A percentile compares a stretch with the other conserved stretches of the same genome.
phyloP scores from a whole-genome alignment of 257 asterid genomes.

The Primulina huaijiensis region DNA sequence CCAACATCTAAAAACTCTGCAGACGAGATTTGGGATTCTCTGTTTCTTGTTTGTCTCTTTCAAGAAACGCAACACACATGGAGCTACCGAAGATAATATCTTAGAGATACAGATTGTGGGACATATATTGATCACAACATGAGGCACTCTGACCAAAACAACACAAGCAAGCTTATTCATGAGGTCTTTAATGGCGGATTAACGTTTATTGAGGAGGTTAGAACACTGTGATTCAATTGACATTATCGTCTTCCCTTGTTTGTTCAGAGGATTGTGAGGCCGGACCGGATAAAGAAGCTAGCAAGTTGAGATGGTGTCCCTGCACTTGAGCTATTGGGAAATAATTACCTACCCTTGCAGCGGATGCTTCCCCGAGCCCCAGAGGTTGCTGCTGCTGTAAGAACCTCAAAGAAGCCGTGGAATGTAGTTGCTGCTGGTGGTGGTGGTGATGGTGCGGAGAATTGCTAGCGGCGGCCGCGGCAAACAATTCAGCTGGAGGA shows the following conservation, averaged over 20 bases:
- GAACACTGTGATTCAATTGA: conserved; percentile 45
- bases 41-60: conserved; percentile 37
- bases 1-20: conserved; percentile 35
- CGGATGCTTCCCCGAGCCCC: conserved; percentile 88
- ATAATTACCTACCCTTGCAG: conserved; percentile 92
- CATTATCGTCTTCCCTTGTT: conserved; percentile 62
- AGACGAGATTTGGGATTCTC: conserved; percentile 33
- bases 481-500: conserved; percentile 57
- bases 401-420: conserved; percentile 60
- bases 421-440: conserved; percentile 35
- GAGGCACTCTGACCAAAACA: conserved; percentile 30
- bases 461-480: conserved; percentile 24
- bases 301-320: conserved; percentile 89
- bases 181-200: not conserved
- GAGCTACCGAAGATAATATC: conserved; percentile 36
- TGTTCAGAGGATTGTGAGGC: conserved; percentile 60
- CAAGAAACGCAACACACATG: conserved; percentile 34
- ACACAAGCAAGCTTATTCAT: conserved; percentile 21
- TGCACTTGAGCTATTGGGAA: conserved; percentile 85
- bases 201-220: not conserved
- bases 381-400: conserved; percentile 64
- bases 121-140: conserved; percentile 25
- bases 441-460: conserved; percentile 33
- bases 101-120: conserved; percentile 33
- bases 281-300: conserved; percentile 80